Percentiles rank a stretch among this genome's conserved stretches.
Evolutionary conservation across 2,329 filamentous ascomycete genomes (phyloP).

Genomic region (Zymoseptoria passerinii): DNA sequence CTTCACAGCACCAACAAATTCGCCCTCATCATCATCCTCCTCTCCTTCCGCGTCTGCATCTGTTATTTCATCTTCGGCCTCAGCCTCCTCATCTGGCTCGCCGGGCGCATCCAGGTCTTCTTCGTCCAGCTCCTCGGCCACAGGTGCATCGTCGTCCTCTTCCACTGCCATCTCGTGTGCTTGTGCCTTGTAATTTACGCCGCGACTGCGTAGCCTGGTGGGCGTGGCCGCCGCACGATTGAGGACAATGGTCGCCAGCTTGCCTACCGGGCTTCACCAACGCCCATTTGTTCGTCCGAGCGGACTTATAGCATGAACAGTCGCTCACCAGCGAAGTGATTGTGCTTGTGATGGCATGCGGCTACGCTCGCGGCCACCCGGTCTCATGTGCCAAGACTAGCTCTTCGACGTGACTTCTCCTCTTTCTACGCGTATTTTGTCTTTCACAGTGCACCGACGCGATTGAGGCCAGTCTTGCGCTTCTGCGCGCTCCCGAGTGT

Average conservation of each 20-base stretch:
- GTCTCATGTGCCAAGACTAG: constrained; percentile 9
- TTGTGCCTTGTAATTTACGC: constrained; percentile 24
- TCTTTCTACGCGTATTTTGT: constrained; percentile 12
- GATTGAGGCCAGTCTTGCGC: not conserved
- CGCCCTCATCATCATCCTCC: constrained; percentile 42
- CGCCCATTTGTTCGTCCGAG: constrained; percentile 14
- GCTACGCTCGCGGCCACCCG: not conserved
- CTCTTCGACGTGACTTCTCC: constrained; percentile 9
- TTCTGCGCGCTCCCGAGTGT: constrained; percentile 4
- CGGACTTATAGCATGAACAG: not conserved
- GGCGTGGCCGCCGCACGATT: constrained; percentile 27
- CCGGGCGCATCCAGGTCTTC: constrained; percentile 19
- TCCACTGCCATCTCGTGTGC: constrained; percentile 15
- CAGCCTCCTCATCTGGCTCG: constrained; percentile 30
- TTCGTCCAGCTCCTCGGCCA: constrained; percentile 23
- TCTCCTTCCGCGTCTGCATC: constrained; percentile 45
- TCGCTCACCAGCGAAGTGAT: not conserved
- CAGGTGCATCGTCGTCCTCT: constrained; percentile 21
- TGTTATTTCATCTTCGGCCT: constrained; percentile 26
- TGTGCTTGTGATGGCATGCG: not conserved
- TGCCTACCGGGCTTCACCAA: constrained; percentile 12
- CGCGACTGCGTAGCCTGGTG: constrained; percentile 27
- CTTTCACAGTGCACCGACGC: not conserved
- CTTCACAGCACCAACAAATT: constrained; percentile 34
- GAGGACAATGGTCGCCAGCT: constrained; percentile 28